These are phyloP conservation scores for Gracilaria vermiculophylla DNA, from an alignment of 23 red algal species.

Conservation along the genomic window DNA sequence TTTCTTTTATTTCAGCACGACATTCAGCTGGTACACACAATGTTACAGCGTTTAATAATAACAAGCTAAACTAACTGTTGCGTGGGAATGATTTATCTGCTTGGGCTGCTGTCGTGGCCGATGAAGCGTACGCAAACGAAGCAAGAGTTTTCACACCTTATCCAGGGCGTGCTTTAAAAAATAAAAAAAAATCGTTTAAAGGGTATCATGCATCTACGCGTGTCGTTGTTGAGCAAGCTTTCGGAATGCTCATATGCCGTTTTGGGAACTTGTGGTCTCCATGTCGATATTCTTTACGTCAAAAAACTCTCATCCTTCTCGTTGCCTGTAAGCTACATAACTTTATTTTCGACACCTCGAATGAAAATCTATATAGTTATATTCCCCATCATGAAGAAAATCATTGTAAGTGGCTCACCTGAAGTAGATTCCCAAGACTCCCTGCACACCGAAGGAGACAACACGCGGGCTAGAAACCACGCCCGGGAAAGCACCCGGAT, in stretches of 20 bases:
- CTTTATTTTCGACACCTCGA: not conserved
- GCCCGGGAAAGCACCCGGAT: not conserved
- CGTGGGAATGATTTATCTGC: not conserved
- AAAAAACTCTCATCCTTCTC: not conserved
- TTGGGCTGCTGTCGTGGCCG: not conserved
- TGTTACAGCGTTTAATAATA: not conserved
- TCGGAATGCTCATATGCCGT: not conserved
- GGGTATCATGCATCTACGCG: not conserved
- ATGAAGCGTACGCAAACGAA: not conserved
- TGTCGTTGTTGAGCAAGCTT: not conserved
- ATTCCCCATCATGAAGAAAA: not conserved
- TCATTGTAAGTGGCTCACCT: not conserved
- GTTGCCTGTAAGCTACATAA: slow-evolving; percentile 28
- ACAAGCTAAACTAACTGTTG: not conserved
- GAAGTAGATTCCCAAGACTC: not conserved
- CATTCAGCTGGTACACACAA: not conserved
- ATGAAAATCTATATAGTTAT: not conserved
- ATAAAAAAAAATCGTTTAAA: not conserved
- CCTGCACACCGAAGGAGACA: slow-evolving; percentile 1
- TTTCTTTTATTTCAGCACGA: not conserved
- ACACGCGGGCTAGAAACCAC: not conserved
- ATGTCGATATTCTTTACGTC: not conserved
- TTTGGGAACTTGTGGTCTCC: not conserved
- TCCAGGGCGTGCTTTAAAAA: not conserved
- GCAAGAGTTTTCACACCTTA: not conserved